Evolutionary conservation across 192 early-diverging fungal species (phyloP).

Genomic region (Coemansia sp.): DNA sequence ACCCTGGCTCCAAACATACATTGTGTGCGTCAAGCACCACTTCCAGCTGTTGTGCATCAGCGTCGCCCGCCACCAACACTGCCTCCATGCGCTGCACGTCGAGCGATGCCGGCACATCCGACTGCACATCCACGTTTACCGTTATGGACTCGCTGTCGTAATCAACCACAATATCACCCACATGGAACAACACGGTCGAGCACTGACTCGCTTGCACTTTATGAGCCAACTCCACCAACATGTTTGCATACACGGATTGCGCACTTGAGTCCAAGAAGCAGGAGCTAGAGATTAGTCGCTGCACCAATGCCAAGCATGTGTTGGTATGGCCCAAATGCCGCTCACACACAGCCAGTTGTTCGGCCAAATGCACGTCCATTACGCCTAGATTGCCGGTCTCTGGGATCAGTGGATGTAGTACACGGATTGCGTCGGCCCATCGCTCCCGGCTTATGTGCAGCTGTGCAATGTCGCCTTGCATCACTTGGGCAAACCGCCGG

Average conservation of each 20-base stretch:
- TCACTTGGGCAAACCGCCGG: conserved; percentile 35
- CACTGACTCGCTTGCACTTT: background rate
- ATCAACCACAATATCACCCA: conserved; percentile 2
- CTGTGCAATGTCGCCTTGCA: conserved; percentile 49
- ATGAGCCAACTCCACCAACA: conserved; percentile 21
- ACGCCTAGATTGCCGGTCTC: conserved; percentile 12
- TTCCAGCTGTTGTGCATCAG: conserved; percentile 23
- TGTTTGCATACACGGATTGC: conserved; percentile 9
- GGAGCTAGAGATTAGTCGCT: conserved; percentile 24
- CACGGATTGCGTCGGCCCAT: conserved; percentile 31
- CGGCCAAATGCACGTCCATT: background rate
- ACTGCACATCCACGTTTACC: conserved; percentile 8
- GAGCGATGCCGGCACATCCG: conserved; percentile 7
- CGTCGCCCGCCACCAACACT: conserved; percentile 9
- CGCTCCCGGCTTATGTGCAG: conserved; percentile 32
- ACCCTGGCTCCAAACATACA: conserved; percentile 12
- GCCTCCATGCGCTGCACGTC: conserved; percentile 18
- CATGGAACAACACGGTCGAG: conserved; percentile 13
- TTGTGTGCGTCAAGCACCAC: conserved; percentile 11
- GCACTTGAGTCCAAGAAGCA: conserved; percentile 11
- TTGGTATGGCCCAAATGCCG: conserved; percentile 19
- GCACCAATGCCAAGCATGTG: conserved; percentile 16
- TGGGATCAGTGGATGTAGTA: conserved; percentile 33
- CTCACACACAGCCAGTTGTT: conserved; percentile 36
- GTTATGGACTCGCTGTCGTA: conserved; percentile 7